Percentiles rank a stretch among this genome's conserved stretches.
Conservation (phyloP, 2,329 filamentous ascomycete species). For the Alternaria atra region DNA sequence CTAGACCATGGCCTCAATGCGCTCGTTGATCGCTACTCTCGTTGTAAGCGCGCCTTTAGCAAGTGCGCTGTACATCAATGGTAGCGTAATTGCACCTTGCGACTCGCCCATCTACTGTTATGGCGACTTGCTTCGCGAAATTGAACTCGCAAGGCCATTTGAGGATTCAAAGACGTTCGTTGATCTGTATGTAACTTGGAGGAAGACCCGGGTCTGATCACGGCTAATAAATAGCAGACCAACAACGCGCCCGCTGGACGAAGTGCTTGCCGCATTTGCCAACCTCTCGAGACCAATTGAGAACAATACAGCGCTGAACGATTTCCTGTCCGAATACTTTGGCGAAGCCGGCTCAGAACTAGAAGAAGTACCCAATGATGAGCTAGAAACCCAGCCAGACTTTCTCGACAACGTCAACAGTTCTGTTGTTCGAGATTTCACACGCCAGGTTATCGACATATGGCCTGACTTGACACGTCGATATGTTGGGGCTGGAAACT, state of each 20-base stretch:
- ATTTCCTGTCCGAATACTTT: constrained; percentile 71
- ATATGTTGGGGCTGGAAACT: constrained; percentile 61
- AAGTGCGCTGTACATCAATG: constrained; percentile 66
- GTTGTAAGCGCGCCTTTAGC: constrained; percentile 35
- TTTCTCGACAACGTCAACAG: constrained; percentile 68
- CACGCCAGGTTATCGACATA: constrained; percentile 71
- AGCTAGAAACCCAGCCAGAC: constrained; percentile 64
- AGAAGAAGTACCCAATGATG: constrained; percentile 59
- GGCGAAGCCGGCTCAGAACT: constrained; percentile 71
- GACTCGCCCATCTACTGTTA: constrained; percentile 74
- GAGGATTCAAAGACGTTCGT: constrained; percentile 76
- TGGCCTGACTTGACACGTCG: constrained; percentile 73
- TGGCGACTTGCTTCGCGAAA: constrained; percentile 68
- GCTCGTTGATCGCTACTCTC: constrained; percentile 21
- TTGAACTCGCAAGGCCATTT: constrained; percentile 71
- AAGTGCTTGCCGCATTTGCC: constrained; percentile 69
- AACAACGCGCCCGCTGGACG: constrained; percentile 65
- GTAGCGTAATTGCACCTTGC: constrained; percentile 69
- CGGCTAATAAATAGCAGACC: constrained; percentile 57
- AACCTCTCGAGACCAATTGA: constrained; percentile 67
- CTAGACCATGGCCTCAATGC: constrained; percentile 20
- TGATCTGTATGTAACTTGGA: constrained; percentile 53
- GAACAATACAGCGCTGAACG: constrained; percentile 69
- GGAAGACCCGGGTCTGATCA: neutral
- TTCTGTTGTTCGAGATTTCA: constrained; percentile 67